Base-by-base conservation (phyloP, 257 asterid genomes). In the Linaria vulgaris region DNA sequence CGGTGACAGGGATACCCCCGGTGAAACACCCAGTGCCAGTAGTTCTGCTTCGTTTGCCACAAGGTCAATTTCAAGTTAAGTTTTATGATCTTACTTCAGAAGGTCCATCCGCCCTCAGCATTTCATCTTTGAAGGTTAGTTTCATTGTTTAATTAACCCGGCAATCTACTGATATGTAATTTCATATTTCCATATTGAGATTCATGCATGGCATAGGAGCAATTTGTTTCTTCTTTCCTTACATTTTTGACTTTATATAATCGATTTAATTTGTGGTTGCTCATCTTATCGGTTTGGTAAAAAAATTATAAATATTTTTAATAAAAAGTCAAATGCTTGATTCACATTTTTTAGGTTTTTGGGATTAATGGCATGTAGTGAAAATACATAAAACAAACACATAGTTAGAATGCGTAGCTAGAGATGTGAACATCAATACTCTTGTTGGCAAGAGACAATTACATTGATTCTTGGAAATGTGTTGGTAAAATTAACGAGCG, bases 81-180 rank as follows among this genome's bases (percentile, higher is more conserved):
- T 59, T 52, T 60, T 66, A 61, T 38, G 31, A 52, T 68, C 52
- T 52, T 61, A 68, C 63, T 65, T 59, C 60, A 69, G 63, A 68
- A 39, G 67, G 56, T 62, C 52, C 69, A 64, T 72, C 74, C 79
- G 46, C 74, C 86, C 82, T 79, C 84, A 64, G 75, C 86, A 74
- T 75, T 68, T 85, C 91, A 87, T 87, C 74, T 76, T 84, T 76
- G 90, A 70, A 82, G 88, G 94, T 85, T 63, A 51, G 90, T 75
- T 73, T 30, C 65, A 39, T 50, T 61, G 67, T 44, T 71, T 51
- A 51, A 27, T 23, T 38, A 58, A 39, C 56, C 59, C 21, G 15
- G 13, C n/a, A 54, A 2, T 54, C 34, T 27, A 21, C 19, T 24
- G 39, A 27, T 47, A 30, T 55, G 13, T 60, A 48, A 22, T 23